Percentiles rank a stretch among this genome's conserved stretches.
Conservation (phyloP, 345 rosid genomes). For the Euphorbia tirucalli region DNA sequence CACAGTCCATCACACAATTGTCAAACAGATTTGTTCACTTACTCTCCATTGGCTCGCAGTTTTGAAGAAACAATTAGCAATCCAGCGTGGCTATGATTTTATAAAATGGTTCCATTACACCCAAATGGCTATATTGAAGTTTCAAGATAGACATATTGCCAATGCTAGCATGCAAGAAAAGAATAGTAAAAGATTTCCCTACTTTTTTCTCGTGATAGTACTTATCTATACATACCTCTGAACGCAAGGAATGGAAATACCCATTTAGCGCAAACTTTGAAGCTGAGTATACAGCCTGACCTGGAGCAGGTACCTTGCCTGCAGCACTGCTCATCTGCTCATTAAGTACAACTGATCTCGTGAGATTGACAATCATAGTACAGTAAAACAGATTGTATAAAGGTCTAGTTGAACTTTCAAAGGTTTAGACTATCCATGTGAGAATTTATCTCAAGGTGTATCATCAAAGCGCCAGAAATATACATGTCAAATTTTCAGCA, state of each 20-base stretch:
- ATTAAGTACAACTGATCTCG: constrained; percentile 7
- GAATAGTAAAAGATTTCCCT: neutral
- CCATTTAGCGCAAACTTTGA: constrained; percentile 89
- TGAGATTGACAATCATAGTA: neutral
- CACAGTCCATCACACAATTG: too few relatives aligned
- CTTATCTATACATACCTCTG: constrained; percentile 58
- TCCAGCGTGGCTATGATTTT: too few relatives aligned
- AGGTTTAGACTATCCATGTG: neutral
- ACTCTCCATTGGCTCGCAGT: too few relatives aligned
- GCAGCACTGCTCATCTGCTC: constrained; percentile 97
- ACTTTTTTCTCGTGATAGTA: neutral
- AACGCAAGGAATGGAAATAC: constrained; percentile 86
- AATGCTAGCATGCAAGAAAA: neutral
- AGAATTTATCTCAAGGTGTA: constrained; percentile 12
- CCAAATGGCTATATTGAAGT: too few relatives aligned
- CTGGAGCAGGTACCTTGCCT: constrained; percentile 91
- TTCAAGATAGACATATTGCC: too few relatives aligned
- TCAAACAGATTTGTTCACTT: too few relatives aligned
- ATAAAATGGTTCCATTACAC: too few relatives aligned
- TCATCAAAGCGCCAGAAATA: neutral
- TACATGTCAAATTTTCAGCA: neutral
- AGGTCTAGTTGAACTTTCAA: neutral
- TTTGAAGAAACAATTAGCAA: too few relatives aligned
- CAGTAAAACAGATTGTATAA: neutral
- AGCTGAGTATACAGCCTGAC: constrained; percentile 92